Evolutionary conservation across 495 filamentous ascomycete species (phyloP).

Genomic region (Neurospora sp.): DNA sequence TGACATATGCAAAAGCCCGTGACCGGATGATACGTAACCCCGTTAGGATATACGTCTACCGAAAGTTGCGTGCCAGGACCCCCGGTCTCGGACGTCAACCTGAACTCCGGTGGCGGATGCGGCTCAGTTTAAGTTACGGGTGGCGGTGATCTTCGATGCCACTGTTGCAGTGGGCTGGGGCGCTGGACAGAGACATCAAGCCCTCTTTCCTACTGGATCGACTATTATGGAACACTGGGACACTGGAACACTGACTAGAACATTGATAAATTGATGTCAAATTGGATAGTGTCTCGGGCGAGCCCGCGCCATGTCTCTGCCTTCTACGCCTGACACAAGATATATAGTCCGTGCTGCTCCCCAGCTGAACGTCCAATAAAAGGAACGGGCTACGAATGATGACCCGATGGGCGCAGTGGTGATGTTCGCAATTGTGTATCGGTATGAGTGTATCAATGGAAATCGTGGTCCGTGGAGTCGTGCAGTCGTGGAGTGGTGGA

Average conservation of each 20-base stretch:
- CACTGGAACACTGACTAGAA: neutral
- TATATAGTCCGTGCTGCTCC: neutral
- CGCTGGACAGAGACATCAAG: neutral
- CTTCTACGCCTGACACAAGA: neutral
- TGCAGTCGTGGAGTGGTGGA: neutral
- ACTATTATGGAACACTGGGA: neutral
- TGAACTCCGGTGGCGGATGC: neutral
- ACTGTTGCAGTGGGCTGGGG: neutral
- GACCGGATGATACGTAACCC: no score
- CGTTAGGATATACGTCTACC: no score
- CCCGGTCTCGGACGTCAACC: neutral
- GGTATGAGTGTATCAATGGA: neutral
- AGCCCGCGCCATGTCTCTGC: neutral
- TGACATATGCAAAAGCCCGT: neutral
- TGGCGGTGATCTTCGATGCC: neutral
- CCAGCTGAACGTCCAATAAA: neutral
- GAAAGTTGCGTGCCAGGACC: neutral
- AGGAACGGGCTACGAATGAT: neutral
- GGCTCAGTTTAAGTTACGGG: neutral
- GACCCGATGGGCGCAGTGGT: neutral
- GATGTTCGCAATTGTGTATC: no score
- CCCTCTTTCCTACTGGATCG: neutral
- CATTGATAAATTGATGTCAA: neutral
- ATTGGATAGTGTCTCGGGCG: neutral
- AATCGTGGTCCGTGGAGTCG: neutral